Percentiles rank a stretch among this genome's conserved stretches.
These are phyloP conservation scores for Mortierella sp. DNA, from an alignment of 371 early-diverging fungal genomes.

Conservation along the genomic window DNA sequence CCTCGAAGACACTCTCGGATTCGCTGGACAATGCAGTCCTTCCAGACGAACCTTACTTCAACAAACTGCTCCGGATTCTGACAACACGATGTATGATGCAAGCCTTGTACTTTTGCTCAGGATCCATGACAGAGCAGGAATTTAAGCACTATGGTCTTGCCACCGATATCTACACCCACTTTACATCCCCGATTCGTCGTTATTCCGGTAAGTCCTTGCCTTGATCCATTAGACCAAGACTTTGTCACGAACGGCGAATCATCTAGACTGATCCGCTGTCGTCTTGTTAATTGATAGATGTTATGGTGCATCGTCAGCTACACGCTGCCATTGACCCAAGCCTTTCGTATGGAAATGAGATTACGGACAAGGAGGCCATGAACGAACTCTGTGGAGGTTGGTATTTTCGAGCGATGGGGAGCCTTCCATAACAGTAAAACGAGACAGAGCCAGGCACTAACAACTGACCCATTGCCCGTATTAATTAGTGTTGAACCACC, in stretches of 20 bases:
- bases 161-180: conserved; percentile 89
- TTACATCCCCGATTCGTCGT: conserved; percentile 97
- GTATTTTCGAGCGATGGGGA: not conserved
- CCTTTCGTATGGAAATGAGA: conserved; percentile 69
- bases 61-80: conserved; percentile 90
- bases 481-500: conserved; percentile 82
- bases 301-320: conserved; percentile 93
- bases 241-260: no score
- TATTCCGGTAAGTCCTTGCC: conserved; percentile 73
- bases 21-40: conserved; percentile 83
- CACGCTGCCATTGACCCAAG: conserved; percentile 80
- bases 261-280: no score
- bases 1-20: conserved; percentile 83
- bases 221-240: not conserved
- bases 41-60: conserved; percentile 85
- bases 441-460: no score
- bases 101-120: conserved; percentile 90
- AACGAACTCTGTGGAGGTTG: conserved; percentile 83
- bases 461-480: not conserved
- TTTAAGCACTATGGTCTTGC: conserved; percentile 92
- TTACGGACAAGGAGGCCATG: conserved; percentile 84
- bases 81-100: conserved; percentile 96
- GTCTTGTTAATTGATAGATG: conserved; percentile 65
- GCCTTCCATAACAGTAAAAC: not conserved
- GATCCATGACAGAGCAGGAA: conserved; percentile 77